Conservation (phyloP, 192 early-diverging fungal species). For the Umbelopsis isabellina region DNA sequence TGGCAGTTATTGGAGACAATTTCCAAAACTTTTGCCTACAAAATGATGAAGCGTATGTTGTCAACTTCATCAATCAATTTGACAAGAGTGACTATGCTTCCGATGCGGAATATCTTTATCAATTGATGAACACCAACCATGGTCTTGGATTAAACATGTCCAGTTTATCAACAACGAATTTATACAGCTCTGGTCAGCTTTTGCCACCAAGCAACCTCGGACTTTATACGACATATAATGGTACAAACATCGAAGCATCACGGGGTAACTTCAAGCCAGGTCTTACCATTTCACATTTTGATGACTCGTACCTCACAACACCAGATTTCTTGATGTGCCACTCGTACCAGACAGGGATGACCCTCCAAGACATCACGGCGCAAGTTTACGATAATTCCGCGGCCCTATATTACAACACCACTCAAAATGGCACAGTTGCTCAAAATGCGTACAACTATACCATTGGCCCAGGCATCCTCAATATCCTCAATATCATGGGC, state of each 20-base stretch:
- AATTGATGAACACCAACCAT: conserved; percentile 12
- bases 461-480: conserved; percentile 41
- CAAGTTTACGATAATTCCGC: conserved; percentile 19
- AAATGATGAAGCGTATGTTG: conserved; percentile 30
- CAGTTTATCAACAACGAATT: background rate
- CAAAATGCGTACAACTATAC: conserved; percentile 29
- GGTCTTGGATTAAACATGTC: conserved; percentile 21
- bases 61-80: conserved; percentile 37
- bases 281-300: conserved; percentile 36
- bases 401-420: conserved; percentile 26
- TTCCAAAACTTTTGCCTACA: conserved; percentile 40
- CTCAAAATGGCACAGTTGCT: conserved; percentile 1
- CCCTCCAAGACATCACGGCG: conserved; percentile 27
- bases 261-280: conserved; percentile 28
- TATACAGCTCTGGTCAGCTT: conserved; percentile 1
- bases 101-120: conserved; percentile 20
- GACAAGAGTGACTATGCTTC: conserved; percentile 26
- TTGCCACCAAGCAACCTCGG: conserved; percentile 11
- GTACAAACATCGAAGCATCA: conserved; percentile 22
- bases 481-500: conserved; percentile 39
- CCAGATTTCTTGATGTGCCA: conserved; percentile 39
- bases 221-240: conserved; percentile 24
- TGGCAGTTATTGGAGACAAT: conserved; percentile 28
- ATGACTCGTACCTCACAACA: conserved; percentile 29
- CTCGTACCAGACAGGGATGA: conserved; percentile 20